Conservation (phyloP, 495 filamentous ascomycete genomes). For the Trichoderma asperelloides region DNA sequence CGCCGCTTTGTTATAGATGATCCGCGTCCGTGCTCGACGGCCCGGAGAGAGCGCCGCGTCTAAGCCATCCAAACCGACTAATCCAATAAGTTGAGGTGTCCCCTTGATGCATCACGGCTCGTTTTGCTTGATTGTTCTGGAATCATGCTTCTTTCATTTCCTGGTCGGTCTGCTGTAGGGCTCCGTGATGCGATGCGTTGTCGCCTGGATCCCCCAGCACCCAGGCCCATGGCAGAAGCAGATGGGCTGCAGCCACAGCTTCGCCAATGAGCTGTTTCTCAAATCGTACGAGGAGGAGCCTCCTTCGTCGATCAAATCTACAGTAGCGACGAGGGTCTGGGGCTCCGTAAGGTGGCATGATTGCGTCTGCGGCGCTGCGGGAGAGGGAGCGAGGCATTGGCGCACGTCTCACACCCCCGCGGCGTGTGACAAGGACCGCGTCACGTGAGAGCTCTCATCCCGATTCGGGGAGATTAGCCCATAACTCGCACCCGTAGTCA, state of each 20-base stretch:
- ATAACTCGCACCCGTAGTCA: neutral
- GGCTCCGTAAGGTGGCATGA: neutral
- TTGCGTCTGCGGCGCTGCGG: constrained; percentile 7
- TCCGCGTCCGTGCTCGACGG: too few relatives aligned
- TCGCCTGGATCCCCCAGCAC: neutral
- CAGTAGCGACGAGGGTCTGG: neutral
- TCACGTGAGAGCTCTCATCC: neutral
- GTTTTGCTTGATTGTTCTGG: neutral
- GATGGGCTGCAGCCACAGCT: neutral
- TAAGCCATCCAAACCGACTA: neutral
- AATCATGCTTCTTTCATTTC: neutral
- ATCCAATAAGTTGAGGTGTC: neutral
- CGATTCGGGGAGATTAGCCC: neutral
- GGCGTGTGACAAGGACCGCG: neutral
- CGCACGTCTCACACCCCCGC: neutral
- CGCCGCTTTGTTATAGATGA: too few relatives aligned
- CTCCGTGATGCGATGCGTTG: neutral
- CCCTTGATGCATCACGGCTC: neutral
- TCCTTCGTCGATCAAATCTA: constrained; percentile 1
- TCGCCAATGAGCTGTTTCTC: constrained; percentile 5
- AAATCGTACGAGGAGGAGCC: constrained; percentile 2
- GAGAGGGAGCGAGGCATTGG: neutral
- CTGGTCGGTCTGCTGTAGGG: neutral
- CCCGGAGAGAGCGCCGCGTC: too few relatives aligned
- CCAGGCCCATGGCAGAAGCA: neutral